A percentile compares a stretch with the other conserved stretches of the same genome.
Evolutionary conservation across 805 yeast genomes (phyloP).

Genomic region (Ogataea nonfermentans): DNA sequence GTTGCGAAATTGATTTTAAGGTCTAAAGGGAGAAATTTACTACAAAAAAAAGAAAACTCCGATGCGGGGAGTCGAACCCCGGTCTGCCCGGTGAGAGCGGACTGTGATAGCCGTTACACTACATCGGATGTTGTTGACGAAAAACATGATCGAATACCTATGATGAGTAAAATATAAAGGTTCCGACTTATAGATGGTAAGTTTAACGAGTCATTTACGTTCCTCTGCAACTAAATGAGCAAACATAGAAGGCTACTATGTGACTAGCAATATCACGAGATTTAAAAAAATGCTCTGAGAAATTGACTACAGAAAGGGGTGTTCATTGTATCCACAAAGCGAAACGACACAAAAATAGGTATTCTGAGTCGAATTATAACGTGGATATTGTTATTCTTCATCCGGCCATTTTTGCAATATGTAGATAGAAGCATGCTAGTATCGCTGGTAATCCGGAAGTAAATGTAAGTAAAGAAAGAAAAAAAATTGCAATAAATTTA

Average conservation of each 20-base stretch:
- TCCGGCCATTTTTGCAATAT: conserved; percentile 41
- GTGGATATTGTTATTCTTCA: conserved; percentile 34
- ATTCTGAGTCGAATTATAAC: conserved; percentile 27
- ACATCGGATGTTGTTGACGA: conserved; percentile 17
- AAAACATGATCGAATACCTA: too few relatives aligned
- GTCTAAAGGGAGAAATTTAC: too few relatives aligned
- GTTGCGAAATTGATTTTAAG: too few relatives aligned
- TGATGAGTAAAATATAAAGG: too few relatives aligned
- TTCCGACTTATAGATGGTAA: background rate
- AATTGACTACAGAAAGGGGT: too few relatives aligned
- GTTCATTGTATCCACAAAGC: conserved; percentile 32
- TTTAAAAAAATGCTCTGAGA: too few relatives aligned
- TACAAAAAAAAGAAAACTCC: conserved; percentile 16
- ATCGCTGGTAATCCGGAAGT: conserved; percentile 44
- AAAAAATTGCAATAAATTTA: conserved; percentile 4
- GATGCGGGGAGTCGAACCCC: conserved; percentile 27
- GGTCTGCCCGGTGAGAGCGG: conserved; percentile 28
- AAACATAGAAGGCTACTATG: too few relatives aligned
- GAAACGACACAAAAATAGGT: conserved; percentile 24
- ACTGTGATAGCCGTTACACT: conserved; percentile 27
- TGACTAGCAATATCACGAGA: too few relatives aligned
- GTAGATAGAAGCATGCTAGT: conserved; percentile 32
- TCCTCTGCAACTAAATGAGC: too few relatives aligned
- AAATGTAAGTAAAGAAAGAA: conserved; percentile 27
- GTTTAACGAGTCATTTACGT: too few relatives aligned